phyloP scores from a whole-genome alignment of 768 basidiomycete species.

The Amanita jacksonii region DNA sequence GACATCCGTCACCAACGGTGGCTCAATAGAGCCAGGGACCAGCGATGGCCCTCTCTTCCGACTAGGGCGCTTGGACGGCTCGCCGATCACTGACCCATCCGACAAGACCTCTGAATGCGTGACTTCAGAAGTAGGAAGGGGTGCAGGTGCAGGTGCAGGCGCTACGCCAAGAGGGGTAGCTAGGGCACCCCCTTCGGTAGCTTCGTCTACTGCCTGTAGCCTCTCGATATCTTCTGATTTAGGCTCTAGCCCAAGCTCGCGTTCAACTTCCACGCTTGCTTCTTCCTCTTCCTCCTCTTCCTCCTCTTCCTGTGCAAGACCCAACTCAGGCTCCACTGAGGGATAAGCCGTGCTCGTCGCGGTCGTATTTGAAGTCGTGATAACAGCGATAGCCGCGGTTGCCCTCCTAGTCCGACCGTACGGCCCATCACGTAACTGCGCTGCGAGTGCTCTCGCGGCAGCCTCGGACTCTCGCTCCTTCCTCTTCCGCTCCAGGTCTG shows the following conservation, averaged over 20 bases:
- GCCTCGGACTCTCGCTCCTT: conserved; percentile 11
- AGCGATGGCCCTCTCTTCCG: conserved; percentile 21
- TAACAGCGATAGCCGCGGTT: no score
- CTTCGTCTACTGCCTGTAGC: no score
- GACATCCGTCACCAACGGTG: conserved; percentile 60
- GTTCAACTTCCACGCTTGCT: not conserved
- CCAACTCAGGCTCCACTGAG: not conserved
- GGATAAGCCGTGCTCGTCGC: not conserved
- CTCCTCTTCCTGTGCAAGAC: no score
- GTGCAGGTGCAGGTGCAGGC: not conserved
- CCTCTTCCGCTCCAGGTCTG: conserved; percentile 25
- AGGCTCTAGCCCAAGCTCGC: not conserved
- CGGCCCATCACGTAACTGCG: not conserved
- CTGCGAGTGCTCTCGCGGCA: conserved; percentile 8
- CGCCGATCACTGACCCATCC: not conserved
- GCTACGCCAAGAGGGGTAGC: not conserved
- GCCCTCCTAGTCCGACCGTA: conserved; percentile 18
- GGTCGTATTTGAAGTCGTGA: no score
- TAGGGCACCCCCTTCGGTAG: no score
- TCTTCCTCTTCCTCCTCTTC: no score
- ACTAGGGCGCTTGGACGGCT: conserved; percentile 11
- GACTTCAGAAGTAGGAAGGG: conserved; percentile 8
- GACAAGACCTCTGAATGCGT: not conserved
- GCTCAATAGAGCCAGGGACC: conserved; percentile 22
- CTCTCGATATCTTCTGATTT: not conserved